Conservation (phyloP, 1,139 yeast species). For the Taphrina flavorubra region DNA sequence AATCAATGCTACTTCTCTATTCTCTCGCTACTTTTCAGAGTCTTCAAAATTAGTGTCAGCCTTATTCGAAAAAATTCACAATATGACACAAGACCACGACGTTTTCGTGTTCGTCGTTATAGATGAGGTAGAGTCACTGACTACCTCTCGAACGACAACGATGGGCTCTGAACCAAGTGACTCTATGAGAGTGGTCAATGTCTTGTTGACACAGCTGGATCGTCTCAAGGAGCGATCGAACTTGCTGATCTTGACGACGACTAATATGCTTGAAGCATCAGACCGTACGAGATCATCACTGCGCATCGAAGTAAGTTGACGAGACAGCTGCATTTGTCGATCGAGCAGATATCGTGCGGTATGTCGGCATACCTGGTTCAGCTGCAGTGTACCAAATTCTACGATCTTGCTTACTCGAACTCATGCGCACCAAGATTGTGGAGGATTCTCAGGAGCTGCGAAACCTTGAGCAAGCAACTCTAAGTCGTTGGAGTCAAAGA, state of each 20-base stretch:
- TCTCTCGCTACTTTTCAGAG: constrained; percentile 46
- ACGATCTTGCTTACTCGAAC: constrained; percentile 23
- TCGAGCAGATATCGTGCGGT: constrained; percentile 45
- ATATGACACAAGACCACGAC: constrained; percentile 42
- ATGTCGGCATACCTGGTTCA: constrained; percentile 44
- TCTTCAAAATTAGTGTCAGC: constrained; percentile 46
- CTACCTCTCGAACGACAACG: constrained; percentile 44
- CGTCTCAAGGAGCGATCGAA: constrained; percentile 43
- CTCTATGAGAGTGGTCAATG: constrained; percentile 46
- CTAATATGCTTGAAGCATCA: constrained; percentile 46
- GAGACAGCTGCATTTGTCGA: constrained; percentile 45
- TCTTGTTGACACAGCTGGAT: constrained; percentile 46
- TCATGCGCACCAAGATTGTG: constrained; percentile 10
- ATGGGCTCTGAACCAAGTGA: constrained; percentile 46
- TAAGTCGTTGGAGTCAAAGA: constrained; percentile 15
- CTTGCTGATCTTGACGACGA: constrained; percentile 45
- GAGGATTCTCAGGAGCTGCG: background rate
- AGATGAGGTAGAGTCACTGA: constrained; percentile 46
- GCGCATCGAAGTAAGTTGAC: background rate
- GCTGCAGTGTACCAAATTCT: constrained; percentile 42
- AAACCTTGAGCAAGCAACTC: background rate
- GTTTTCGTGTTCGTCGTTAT: constrained; percentile 46
- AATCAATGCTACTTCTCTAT: constrained; percentile 45
- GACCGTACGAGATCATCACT: constrained; percentile 34
- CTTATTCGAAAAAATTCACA: constrained; percentile 44